These are phyloP conservation scores for Senna siamea DNA, from an alignment of 306 rosid genomes.

Conservation along the genomic window DNA sequence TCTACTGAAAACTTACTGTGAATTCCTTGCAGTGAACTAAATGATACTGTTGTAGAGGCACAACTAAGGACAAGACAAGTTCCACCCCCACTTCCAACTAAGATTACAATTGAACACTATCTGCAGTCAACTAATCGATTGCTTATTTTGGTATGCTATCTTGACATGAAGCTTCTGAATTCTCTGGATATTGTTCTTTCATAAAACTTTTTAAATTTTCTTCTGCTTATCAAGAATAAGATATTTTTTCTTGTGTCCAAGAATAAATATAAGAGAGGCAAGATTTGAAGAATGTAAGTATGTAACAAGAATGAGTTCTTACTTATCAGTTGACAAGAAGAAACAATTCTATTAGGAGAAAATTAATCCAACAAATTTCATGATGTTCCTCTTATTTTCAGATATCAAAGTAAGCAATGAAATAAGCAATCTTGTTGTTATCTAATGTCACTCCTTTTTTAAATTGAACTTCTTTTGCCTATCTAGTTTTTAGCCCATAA, in stretches of 20 bases:
- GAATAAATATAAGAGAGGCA: constrained; percentile 15
- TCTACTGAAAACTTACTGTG: constrained; percentile 34
- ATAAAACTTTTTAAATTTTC: neutral
- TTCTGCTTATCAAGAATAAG: constrained; percentile 11
- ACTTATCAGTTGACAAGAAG: neutral
- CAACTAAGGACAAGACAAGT: constrained; percentile 54
- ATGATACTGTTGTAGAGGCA: constrained; percentile 81
- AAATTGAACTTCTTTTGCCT: neutral
- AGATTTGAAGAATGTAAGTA: no score
- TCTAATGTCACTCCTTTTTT: neutral
- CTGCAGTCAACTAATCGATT: constrained; percentile 71
- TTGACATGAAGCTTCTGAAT: constrained; percentile 33
- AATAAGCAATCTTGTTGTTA: neutral
- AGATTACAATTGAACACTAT: constrained; percentile 62
- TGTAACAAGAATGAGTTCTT: constrained; percentile 7
- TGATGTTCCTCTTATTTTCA: neutral
- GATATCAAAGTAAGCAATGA: neutral
- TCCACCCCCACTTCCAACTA: constrained; percentile 69
- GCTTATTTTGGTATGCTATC: constrained; percentile 74
- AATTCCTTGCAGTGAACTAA: constrained; percentile 69
- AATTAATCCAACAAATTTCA: no score
- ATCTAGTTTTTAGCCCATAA: neutral
- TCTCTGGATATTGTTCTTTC: constrained; percentile 24
- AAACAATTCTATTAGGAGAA: neutral
- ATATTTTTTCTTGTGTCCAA: neutral